A percentile compares a stretch with the other conserved stretches of the same genome.
These are phyloP conservation scores for Asterochloris sp. DNA, from an alignment of 139 green algal species.

Conservation along the genomic window DNA sequence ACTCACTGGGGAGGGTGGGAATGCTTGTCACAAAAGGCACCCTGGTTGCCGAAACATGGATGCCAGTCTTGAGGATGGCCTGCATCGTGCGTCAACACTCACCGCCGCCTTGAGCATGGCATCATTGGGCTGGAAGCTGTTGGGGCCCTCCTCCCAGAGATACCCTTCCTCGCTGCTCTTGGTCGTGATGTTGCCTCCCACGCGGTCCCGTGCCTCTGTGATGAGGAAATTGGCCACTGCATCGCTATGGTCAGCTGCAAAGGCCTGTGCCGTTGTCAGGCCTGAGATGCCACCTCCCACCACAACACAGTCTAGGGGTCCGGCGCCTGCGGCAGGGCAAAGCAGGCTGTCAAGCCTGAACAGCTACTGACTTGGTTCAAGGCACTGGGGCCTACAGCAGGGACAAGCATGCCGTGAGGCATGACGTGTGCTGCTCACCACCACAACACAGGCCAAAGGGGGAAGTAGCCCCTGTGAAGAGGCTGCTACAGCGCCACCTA, in stretches of 20 bases:
- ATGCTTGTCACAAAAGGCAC: too few relatives aligned
- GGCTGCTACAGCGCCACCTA: too few relatives aligned
- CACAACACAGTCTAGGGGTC: slow-evolving; percentile 13
- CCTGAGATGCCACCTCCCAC: slow-evolving; percentile 29
- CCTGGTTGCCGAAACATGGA: not conserved
- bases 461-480: too few relatives aligned
- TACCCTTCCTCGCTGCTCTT: slow-evolving; percentile 71
- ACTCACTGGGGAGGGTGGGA: too few relatives aligned
- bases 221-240: slow-evolving; percentile 66
- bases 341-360: too few relatives aligned
- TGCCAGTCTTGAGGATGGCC: not conserved
- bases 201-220: slow-evolving; percentile 90
- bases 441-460: too few relatives aligned
- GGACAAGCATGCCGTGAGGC: too few relatives aligned
- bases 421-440: too few relatives aligned
- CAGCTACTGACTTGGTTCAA: too few relatives aligned
- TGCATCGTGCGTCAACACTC: slow-evolving; percentile 1
- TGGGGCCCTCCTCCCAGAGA: slow-evolving; percentile 98
- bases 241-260: slow-evolving; percentile 56
- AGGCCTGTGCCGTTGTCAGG: slow-evolving; percentile 45
- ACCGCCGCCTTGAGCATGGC: slow-evolving; percentile 90
- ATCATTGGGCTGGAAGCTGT: slow-evolving; percentile 97
- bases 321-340: too few relatives aligned
- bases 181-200: slow-evolving; percentile 98
- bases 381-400: too few relatives aligned